These are phyloP conservation scores for Russula ochroleuca DNA, from an alignment of 768 basidiomycete species.

Conservation along the genomic window DNA sequence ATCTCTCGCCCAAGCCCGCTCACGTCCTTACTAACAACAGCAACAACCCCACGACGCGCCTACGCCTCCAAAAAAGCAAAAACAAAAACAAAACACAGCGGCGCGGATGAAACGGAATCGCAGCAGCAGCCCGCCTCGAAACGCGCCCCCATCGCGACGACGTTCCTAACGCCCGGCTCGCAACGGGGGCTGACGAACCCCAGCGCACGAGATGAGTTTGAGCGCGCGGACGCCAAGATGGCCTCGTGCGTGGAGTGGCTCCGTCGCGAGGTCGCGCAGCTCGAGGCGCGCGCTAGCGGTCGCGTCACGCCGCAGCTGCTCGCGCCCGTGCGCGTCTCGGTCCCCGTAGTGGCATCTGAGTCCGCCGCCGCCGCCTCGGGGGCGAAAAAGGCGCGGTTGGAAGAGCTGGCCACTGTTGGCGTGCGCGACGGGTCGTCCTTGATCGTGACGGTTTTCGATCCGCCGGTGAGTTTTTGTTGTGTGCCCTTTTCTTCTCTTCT, in stretches of 20 bases:
- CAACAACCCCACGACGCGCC: conserved; percentile 1
- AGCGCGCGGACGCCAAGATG: conserved; percentile 64
- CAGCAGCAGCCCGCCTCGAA: background rate
- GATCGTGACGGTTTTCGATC: conserved; percentile 73
- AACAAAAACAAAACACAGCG: background rate
- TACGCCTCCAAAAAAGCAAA: conserved; percentile 27
- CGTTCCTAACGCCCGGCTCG: conserved; percentile 62
- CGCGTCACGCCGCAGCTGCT: conserved; percentile 72
- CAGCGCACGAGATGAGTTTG: conserved; percentile 54
- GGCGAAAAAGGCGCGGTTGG: conserved; percentile 41
- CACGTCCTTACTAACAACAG: background rate
- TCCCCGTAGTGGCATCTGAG: conserved; percentile 31
- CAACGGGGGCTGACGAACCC: conserved; percentile 52
- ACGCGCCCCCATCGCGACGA: conserved; percentile 41
- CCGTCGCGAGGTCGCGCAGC: conserved; percentile 67
- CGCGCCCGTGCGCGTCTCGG: conserved; percentile 58
- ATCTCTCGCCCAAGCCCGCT: background rate
- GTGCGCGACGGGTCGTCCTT: conserved; percentile 72
- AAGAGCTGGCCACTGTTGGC: conserved; percentile 77
- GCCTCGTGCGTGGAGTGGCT: conserved; percentile 61
- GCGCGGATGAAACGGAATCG: background rate
- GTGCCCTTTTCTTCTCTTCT: background rate
- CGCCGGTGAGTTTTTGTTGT: conserved; percentile 50
- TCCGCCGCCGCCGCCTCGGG: conserved; percentile 10
- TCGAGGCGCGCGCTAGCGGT: conserved; percentile 69